Evolutionary conservation across 257 asterid species (phyloP).

Genomic region (Solanum verrucosum): DNA sequence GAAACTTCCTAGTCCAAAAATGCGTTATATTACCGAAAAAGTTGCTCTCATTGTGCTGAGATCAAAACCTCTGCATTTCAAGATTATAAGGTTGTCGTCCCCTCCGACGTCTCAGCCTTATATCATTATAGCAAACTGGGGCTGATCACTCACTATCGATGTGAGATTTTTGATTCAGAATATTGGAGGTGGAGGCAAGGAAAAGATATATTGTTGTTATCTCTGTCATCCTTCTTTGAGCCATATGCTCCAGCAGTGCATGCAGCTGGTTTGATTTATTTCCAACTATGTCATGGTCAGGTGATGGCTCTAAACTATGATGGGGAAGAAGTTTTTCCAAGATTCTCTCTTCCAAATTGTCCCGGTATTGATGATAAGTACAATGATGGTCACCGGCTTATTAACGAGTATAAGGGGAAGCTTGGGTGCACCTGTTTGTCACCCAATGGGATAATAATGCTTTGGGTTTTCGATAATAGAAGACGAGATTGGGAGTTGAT

Average conservation of each 20-base stretch:
- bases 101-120: background rate
- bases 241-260: background rate
- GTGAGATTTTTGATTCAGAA: slow-evolving; percentile 9
- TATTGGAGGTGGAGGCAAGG: slow-evolving; percentile 2
- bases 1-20: slow-evolving; percentile 2
- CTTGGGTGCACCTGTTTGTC: background rate
- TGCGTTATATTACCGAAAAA: background rate
- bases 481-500: background rate
- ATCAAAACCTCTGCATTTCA: background rate
- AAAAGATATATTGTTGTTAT: background rate
- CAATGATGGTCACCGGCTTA: background rate
- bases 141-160: background rate
- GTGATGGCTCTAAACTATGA: background rate
- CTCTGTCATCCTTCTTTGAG: background rate
- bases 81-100: slow-evolving; percentile 3
- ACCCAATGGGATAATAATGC: background rate
- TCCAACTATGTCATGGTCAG: background rate
- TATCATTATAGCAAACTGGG: background rate
- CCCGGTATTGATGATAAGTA: background rate
- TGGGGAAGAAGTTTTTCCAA: background rate
- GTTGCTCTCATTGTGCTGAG: background rate
- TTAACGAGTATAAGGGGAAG: background rate
- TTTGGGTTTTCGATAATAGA: background rate
- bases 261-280: background rate
- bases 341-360: background rate